These are phyloP conservation scores for Tardiomyces blankii DNA, from an alignment of 1,139 yeast species.

Conservation along the genomic window DNA sequence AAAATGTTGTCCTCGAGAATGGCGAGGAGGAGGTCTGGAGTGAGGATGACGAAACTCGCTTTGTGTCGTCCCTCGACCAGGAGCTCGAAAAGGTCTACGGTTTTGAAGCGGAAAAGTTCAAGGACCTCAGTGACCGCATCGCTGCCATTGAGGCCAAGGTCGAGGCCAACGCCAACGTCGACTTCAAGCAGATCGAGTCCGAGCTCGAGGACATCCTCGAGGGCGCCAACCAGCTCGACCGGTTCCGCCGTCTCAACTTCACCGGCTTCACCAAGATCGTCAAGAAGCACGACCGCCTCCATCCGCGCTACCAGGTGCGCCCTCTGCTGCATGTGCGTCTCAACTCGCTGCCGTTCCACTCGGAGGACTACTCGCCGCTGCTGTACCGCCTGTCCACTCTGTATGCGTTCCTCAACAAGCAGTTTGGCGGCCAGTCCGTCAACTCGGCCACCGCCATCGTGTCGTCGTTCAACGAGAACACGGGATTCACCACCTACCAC, in stretches of 20 bases:
- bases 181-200: conserved; percentile 45
- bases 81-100: conserved; percentile 90
- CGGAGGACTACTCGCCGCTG: conserved; percentile 90
- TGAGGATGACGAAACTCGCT: conserved; percentile 71
- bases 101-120: conserved; percentile 66
- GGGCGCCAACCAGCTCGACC: conserved; percentile 77
- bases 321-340: conserved; percentile 83
- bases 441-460: conserved; percentile 12
- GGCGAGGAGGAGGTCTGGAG: conserved; percentile 38
- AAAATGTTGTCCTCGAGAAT: conserved; percentile 40
- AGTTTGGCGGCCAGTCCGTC: conserved; percentile 26
- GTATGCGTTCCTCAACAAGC: conserved; percentile 72
- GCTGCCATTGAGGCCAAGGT: conserved; percentile 46
- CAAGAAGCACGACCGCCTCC: conserved; percentile 89
- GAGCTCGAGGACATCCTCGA: conserved; percentile 64
- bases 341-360: conserved; percentile 80
- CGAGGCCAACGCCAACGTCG: conserved; percentile 27
- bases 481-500: conserved; percentile 66
- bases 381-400: conserved; percentile 72
- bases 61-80: conserved; percentile 70
- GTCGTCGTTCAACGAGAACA: conserved; percentile 27
- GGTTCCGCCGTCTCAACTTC: conserved; percentile 80
- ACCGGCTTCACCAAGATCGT: conserved; percentile 93
- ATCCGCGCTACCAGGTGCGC: conserved; percentile 73
- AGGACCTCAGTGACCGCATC: conserved; percentile 54